Evolutionary conservation across 176 grass and related monocot genomes (phyloP), one percentile per base, ranked within the genome.

Genomic region (Raddia guianensis): DNA sequence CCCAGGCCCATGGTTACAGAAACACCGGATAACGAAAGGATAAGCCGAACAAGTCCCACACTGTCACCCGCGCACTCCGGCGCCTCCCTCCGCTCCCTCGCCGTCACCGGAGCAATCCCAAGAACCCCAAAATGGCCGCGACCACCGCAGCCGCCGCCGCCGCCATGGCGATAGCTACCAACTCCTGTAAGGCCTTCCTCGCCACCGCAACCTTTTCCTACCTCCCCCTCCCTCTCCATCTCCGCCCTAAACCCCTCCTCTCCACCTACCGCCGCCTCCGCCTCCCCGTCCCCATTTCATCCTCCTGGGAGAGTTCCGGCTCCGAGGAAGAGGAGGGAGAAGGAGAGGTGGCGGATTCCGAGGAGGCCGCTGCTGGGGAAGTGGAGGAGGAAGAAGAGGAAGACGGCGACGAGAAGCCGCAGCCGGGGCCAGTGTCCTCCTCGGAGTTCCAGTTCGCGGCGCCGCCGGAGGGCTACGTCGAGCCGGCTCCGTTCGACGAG

Each of bases 381-480:
- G 37, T 40, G 37, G 37, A 40, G 37, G 67, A 83, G 0, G 68
- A 83, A 1, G 57, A 68, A 7, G 64, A 70, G 3, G 52, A 70
- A 2, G 48, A 85, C 12, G 77, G 42, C 14, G 85, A 90, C 21
- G 60, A 90, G 68, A 90, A 86, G 68, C 84, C 72, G 61, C 52
- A 46, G 54, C 79, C 88, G 50, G 88, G 68, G 84, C 73, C 57
- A 34, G 78, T 81, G 6, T 55, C 87, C 64, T 72, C 88, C 37
- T 67, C 80, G 15, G 77, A 63, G 18, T 95, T 92, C 64, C 72
- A 83, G 5, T 89, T 89, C 64, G 73, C 87, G 56, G 73, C 84
- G 58, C 87, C 90, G 16, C 89, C 90, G 6, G 93, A 92, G 74
- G 90, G 90, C 78, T 95, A 95, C 75, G 79, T 92, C 4, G 78